Conservation (phyloP, 2,329 filamentous ascomycete genomes). For the Bipolaris cookei region DNA sequence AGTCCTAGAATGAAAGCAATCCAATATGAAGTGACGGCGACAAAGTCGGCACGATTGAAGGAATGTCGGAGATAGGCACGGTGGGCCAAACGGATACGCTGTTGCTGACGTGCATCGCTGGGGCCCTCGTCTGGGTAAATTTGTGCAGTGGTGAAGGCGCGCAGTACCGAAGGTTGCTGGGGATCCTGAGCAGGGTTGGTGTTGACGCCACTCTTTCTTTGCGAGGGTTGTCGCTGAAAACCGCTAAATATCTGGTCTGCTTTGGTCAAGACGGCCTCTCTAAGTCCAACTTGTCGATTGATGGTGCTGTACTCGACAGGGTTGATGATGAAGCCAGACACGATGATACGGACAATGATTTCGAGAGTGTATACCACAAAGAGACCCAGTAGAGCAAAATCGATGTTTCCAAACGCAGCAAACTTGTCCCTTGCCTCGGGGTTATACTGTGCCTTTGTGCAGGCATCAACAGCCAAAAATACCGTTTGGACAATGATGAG, state of each 20-base stretch:
- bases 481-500: constrained; percentile 89
- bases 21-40: constrained; percentile 96
- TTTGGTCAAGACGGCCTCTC: constrained; percentile 75
- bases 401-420: constrained; percentile 73
- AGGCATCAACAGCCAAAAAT: constrained; percentile 84
- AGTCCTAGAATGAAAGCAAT: constrained; percentile 79
- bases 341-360: constrained; percentile 80
- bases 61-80: constrained; percentile 92
- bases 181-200: constrained; percentile 41
- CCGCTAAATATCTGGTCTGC: constrained; percentile 75
- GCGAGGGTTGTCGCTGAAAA: constrained; percentile 75
- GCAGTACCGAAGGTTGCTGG: constrained; percentile 70
- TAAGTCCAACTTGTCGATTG: constrained; percentile 76
- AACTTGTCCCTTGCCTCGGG: constrained; percentile 57
- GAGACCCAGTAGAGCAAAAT: constrained; percentile 80
- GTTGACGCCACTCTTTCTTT: constrained; percentile 56
- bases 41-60: constrained; percentile 93
- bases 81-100: constrained; percentile 83
- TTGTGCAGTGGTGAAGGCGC: constrained; percentile 76
- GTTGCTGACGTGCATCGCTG: constrained; percentile 74
- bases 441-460: constrained; percentile 69
- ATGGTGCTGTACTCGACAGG: constrained; percentile 91
- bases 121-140: constrained; percentile 60
- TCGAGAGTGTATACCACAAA: constrained; percentile 93
- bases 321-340: constrained; percentile 92